Conservation (phyloP, 805 yeast species). For the Lachancea sp. region DNA sequence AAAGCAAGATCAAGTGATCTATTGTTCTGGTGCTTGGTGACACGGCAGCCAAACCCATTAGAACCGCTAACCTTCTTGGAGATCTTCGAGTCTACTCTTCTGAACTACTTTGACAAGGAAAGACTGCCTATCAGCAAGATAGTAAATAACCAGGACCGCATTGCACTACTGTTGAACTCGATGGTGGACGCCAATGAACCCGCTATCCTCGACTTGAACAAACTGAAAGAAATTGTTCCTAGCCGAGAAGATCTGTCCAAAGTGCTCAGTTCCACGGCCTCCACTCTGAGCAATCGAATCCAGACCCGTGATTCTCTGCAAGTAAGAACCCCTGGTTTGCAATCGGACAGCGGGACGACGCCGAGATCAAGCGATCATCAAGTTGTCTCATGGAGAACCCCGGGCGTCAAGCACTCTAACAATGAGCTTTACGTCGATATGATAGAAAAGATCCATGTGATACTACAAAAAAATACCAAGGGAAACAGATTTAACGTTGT, state of each 20-base stretch:
- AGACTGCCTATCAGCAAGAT: conserved; percentile 54
- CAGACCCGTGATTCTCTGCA: conserved; percentile 19
- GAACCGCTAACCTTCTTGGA: conserved; percentile 49
- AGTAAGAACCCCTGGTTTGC: conserved; percentile 10
- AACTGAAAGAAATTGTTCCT: conserved; percentile 64
- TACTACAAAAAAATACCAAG: conserved; percentile 29
- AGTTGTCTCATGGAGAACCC: conserved; percentile 69
- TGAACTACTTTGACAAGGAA: conserved; percentile 48
- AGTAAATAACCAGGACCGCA: conserved; percentile 61
- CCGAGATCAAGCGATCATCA: conserved; percentile 21
- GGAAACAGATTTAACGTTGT: conserved; percentile 11
- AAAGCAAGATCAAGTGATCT: conserved; percentile 20
- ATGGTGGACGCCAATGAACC: conserved; percentile 77
- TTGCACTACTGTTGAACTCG: conserved; percentile 66
- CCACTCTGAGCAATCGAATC: conserved; percentile 13
- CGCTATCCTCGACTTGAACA: conserved; percentile 58
- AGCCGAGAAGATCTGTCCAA: conserved; percentile 32
- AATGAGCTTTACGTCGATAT: conserved; percentile 87
- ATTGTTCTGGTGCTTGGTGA: conserved; percentile 23
- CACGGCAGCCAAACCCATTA: conserved; percentile 38
- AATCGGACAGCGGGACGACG: conserved; percentile 8
- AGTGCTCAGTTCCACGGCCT: conserved; percentile 34
- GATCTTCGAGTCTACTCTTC: conserved; percentile 44
- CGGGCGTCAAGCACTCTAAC: conserved; percentile 62
- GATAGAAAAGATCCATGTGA: conserved; percentile 55